Evolutionary conservation across 2,329 filamentous ascomycete genomes (phyloP).

Genomic region (Orbilia ellipsospora): DNA sequence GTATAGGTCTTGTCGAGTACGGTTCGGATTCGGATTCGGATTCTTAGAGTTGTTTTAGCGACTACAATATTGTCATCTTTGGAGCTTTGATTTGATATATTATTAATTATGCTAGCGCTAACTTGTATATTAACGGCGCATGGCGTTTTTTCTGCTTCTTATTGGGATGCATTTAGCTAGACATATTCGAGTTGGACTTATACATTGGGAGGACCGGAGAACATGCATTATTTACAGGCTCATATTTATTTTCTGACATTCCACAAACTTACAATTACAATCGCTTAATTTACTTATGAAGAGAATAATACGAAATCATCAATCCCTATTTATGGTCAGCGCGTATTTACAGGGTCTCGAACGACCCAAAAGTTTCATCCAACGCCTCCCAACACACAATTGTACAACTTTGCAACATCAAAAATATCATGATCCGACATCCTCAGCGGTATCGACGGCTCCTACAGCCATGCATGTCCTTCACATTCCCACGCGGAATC

Average conservation of each 20-base stretch:
- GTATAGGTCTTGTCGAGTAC: constrained; percentile 56
- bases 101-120: no score
- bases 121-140: no score
- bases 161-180: no score
- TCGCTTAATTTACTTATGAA: no score
- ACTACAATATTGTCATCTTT: not conserved
- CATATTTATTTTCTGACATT: no score
- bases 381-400: constrained; percentile 43
- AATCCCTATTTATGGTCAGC: no score
- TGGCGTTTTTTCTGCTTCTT: no score
- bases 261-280: no score
- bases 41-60: constrained; percentile 13
- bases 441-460: not conserved
- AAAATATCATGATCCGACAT: constrained; percentile 4
- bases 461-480: constrained; percentile 2
- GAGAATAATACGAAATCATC: no score
- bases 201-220: no score
- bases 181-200: no score
- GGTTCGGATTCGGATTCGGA: constrained; percentile 57
- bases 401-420: not conserved
- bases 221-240: no score
- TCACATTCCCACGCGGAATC: constrained; percentile 15
- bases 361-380: constrained; percentile 29
- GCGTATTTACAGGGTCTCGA: not conserved
- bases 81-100: constrained; percentile 7